Base-by-base conservation (phyloP, 2,329 filamentous ascomycete genomes). In the Fusarium stilboides region DNA sequence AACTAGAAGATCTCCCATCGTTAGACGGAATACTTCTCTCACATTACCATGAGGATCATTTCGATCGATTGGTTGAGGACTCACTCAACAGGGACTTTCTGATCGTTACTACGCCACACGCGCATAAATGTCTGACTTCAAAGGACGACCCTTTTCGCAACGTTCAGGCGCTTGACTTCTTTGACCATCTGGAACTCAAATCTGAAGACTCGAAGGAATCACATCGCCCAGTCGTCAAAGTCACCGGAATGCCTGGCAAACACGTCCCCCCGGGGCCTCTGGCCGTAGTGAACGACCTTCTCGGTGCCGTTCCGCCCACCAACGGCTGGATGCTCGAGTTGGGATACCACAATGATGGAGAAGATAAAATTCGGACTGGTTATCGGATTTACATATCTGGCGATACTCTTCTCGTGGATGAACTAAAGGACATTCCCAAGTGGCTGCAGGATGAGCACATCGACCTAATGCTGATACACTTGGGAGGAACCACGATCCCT, bases 301-400 rank as follows among this genome's bases (percentile, higher is more conserved):
- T 81, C 4, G 57, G 74, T 36, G 77, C 84, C 53, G 84, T 91
- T 6, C 89, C 89, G 6, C 89, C 88, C 3, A 90, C 86, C 2
- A 91, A 91, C 72, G 89, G 89, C 33, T 91, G 89, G 88, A 86
- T 91, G 79, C 64, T 91, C 6, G 88, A 91, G 75, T 78, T 91
- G 12, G 88, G 89, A 2, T 83, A 86, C 68, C 36, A 62, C 12
- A 51, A 53, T n/a, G 43, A 13, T 8, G 44, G n/a, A n/a, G 59
- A 57, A 33, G 57, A 63, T 5, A 66, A 72, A 6, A 82, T 87
- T 61, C 74, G 82, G 13, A 80, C 77, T 22, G 85, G 87, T 2
- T 89, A 88, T 71, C 77, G 85, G 15, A 89, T 91, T 71, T 91
- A 91, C 77, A 91, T 91, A 62, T 88, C 88, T 0, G 89, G 89